Evolutionary conservation across 805 yeast species (phyloP), one percentile per base, ranked within the genome.

Genomic region (Lachancea fermentati): DNA sequence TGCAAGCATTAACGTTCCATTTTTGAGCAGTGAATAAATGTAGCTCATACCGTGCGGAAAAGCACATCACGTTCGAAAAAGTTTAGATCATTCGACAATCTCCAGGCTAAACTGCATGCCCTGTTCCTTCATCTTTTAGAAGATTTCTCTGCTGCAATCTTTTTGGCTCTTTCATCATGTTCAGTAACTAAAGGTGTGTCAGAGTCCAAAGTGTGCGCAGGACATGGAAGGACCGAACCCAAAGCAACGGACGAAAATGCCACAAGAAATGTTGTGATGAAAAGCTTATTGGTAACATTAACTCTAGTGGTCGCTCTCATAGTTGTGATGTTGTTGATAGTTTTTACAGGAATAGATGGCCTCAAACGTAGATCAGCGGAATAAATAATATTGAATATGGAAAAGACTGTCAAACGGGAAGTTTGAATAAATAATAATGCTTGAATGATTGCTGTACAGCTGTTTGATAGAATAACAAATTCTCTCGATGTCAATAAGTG

Each of bases 231-330:
- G 22, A 63, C 55, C 4, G 72, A 63, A n/a, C 69, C 59, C 19
- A 66, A 50, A 1, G 71, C 70, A 11, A 68, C 73, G 2, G 71
- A 65, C 16, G 65, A 54, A 34, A 78, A 75, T 33, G 81, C 78
- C n/a, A 77, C 72, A 8, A 80, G 76, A 51, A 78, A 78, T 5
- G 85, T 77, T 18, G 81, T 71, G 43, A 73, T 64, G 61, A 77
- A 78, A 44, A 78, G 52, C 35, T 73, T 72, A 47, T 72, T 67
- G 7, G 80, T 74, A 40, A 77, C 62, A 50, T 63, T 68, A 50
- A 68, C 72, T 55, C 80, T 70, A 31, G 73, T 74, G 4, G 76
- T 68, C 4, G 80, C 79, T 63, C 68, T 73, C 65, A 75, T 68
- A 32, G 24, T 15, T 22, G 26, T 22, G 26, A 11, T 22, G 9